Evolutionary conservation across 1,284 basidiomycete species (phyloP).

Genomic region (Apiotrichum akiyoshidainum): DNA sequence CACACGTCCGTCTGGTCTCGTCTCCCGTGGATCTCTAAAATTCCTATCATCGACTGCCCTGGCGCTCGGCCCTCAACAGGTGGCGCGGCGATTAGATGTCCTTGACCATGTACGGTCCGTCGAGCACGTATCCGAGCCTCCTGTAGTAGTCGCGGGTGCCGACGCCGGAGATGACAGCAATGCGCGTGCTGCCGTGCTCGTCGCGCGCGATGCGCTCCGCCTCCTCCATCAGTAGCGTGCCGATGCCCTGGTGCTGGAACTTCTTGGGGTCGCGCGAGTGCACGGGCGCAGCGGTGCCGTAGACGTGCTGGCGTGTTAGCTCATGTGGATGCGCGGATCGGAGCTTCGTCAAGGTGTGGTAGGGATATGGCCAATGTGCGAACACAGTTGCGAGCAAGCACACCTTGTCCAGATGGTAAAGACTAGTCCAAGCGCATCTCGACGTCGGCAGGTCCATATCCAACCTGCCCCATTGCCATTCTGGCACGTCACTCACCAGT

Average conservation of each 20-base stretch:
- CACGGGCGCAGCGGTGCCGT: constrained; percentile 95
- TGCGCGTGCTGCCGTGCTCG: constrained; percentile 78
- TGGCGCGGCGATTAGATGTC: constrained; percentile 31
- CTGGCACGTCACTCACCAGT: constrained; percentile 54
- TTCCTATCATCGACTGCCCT: no score
- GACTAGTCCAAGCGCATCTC: no score
- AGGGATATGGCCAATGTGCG: background rate
- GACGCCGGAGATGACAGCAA: constrained; percentile 94
- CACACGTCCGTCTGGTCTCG: no score
- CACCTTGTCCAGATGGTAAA: no score
- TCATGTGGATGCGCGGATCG: background rate
- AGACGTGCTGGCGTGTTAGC: constrained; percentile 65
- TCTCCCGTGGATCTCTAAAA: no score
- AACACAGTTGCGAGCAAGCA: background rate
- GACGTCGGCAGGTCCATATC: background rate
- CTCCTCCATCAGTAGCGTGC: constrained; percentile 97
- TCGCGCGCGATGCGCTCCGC: constrained; percentile 97
- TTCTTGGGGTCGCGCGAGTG: constrained; percentile 97
- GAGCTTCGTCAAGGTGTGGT: background rate
- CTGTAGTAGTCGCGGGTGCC: constrained; percentile 94
- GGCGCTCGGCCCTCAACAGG: no score
- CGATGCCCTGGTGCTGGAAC: constrained; percentile 98
- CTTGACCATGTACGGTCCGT: constrained; percentile 98
- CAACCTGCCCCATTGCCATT: background rate
- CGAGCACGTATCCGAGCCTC: constrained; percentile 85